Evolutionary conservation across 176 grass and related monocot genomes (phyloP).

Genomic region (Secale cereale): DNA sequence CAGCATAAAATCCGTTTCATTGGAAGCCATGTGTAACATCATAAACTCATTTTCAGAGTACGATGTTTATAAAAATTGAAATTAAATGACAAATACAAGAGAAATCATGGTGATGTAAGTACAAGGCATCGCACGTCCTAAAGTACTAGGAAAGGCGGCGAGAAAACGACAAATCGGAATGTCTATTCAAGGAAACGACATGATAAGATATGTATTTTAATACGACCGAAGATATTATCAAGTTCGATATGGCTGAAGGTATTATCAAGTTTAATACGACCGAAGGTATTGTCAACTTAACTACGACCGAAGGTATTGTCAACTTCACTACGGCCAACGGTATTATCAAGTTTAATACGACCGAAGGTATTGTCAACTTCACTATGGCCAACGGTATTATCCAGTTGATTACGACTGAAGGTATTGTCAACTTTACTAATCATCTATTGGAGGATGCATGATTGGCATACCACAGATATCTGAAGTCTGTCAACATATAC

Average conservation of each 20-base stretch:
- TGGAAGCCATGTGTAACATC: not conserved
- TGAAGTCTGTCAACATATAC: not conserved
- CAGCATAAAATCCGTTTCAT: not conserved
- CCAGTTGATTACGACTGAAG: not conserved
- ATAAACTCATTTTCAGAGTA: not conserved
- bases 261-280: not conserved
- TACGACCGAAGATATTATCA: not conserved
- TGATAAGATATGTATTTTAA: conserved; percentile 1
- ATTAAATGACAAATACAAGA: not conserved
- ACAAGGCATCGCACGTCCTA: not conserved
- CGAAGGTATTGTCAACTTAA: not conserved
- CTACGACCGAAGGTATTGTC: not conserved
- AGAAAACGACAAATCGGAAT: not conserved
- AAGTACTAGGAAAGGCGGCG: not conserved
- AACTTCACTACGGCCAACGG: not conserved
- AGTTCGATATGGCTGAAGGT: not conserved
- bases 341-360: not conserved
- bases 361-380: not conserved
- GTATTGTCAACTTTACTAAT: not conserved
- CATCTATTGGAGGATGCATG: not conserved
- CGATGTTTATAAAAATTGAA: not conserved
- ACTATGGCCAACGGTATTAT: not conserved
- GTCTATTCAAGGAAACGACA: not conserved
- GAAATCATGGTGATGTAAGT: not conserved
- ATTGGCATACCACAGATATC: not conserved